A percentile compares a stretch with the other conserved stretches of the same genome.
These are phyloP conservation scores for Earliella scabrosa DNA, from an alignment of 1,284 basidiomycete genomes.

Conservation along the genomic window DNA sequence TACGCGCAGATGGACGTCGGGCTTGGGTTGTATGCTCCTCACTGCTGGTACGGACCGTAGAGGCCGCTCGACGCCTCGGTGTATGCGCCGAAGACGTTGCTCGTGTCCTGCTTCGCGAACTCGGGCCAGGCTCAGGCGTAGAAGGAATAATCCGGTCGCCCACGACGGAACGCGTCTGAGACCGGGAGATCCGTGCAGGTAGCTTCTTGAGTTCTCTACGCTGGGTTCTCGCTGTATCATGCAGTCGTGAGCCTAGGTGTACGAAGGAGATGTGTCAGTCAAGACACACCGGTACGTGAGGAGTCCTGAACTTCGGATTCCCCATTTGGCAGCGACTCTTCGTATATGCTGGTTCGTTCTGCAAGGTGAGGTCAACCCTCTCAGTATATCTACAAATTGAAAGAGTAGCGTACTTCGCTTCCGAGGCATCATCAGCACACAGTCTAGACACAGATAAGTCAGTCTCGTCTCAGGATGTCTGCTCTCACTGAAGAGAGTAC, in stretches of 20 bases:
- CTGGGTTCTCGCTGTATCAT: background rate
- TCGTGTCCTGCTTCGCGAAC: slow-evolving; percentile 4
- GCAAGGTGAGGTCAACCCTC: too few species aligned
- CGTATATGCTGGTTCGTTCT: slow-evolving; percentile 15
- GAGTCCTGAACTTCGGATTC: slow-evolving; percentile 3
- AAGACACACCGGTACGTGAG: slow-evolving; percentile 6
- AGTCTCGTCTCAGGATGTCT: background rate
- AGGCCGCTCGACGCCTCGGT: slow-evolving; percentile 7
- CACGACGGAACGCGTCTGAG: slow-evolving; percentile 10
- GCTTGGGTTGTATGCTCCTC: background rate
- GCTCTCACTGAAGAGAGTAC: background rate
- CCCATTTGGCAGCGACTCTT: slow-evolving; percentile 4
- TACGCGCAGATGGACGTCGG: slow-evolving; percentile 6
- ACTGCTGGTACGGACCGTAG: slow-evolving; percentile 6
- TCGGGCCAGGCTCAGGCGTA: background rate
- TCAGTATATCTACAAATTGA: too few species aligned
- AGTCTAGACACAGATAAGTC: slow-evolving; percentile 4
- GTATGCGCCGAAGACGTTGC: background rate
- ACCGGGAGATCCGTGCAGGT: slow-evolving; percentile 5
- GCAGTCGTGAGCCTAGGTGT: background rate
- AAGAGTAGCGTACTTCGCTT: slow-evolving; percentile 14
- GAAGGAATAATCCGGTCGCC: background rate
- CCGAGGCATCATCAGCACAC: slow-evolving; percentile 15
- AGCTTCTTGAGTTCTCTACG: slow-evolving; percentile 5
- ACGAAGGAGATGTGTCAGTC: background rate